phyloP scores from a whole-genome alignment of 2,329 filamentous ascomycete species.

The Xylogone sp. region DNA sequence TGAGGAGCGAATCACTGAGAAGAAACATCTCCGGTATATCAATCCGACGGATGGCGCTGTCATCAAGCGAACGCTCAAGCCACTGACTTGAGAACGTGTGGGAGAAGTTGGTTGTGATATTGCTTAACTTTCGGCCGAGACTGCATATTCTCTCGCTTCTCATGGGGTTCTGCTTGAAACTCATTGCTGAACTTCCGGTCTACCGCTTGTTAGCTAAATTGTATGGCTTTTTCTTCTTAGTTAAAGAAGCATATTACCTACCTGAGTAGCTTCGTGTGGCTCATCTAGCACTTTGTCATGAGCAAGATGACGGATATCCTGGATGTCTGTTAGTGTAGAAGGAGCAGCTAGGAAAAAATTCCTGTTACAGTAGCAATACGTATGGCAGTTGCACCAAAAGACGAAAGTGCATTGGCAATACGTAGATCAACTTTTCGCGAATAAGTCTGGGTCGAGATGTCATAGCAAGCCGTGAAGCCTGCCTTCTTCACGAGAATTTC shows the following conservation, averaged over 20 bases:
- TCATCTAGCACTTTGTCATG: neutral
- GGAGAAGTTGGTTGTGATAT: neutral
- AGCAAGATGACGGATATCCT: conserved; percentile 72
- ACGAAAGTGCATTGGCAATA: conserved; percentile 76
- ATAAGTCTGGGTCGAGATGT: conserved; percentile 63
- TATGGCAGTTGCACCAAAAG: conserved; percentile 74
- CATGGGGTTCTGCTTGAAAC: conserved; percentile 32
- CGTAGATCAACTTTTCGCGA: conserved; percentile 78
- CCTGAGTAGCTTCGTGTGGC: neutral
- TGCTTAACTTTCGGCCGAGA: conserved; percentile 26
- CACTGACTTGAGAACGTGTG: neutral
- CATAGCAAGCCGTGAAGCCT: conserved; percentile 46
- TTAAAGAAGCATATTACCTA: too few relatives aligned
- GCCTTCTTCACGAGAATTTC: conserved; percentile 51
- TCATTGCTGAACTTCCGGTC: conserved; percentile 18
- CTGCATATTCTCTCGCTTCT: conserved; percentile 43
- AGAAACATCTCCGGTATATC: conserved; percentile 66
- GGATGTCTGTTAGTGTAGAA: too few relatives aligned
- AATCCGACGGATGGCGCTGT: conserved; percentile 62
- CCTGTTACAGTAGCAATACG: conserved; percentile 54
- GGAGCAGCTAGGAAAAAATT: neutral
- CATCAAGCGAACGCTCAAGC: conserved; percentile 63
- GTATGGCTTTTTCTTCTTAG: conserved; percentile 64
- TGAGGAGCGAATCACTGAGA: conserved; percentile 63
- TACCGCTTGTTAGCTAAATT: conserved; percentile 45